Evolutionary conservation across 305 asterid species (phyloP).

Genomic region (Fraxinus angustifolia): DNA sequence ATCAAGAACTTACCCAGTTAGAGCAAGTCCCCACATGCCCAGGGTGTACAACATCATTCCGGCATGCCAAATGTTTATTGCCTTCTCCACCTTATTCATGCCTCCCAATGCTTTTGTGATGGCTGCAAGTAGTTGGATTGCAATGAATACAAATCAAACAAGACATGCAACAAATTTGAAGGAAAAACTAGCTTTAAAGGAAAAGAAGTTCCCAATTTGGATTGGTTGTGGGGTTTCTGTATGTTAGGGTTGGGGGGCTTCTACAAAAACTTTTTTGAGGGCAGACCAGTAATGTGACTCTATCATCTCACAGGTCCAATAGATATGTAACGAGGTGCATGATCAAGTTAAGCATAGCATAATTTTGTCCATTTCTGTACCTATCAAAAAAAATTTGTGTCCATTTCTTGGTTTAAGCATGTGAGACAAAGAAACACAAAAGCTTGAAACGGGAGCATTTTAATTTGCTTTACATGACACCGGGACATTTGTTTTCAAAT

Average conservation of each 20-base stretch:
- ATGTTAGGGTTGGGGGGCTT: not conserved
- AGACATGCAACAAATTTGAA: conserved; percentile 4
- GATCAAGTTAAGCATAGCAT: not conserved
- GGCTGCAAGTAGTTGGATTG: conserved; percentile 47
- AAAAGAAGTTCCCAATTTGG: not conserved
- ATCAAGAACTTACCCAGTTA: conserved; percentile 53
- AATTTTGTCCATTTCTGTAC: not conserved
- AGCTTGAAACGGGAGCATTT: not conserved
- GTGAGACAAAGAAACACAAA: not conserved
- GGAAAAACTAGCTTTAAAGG: not conserved
- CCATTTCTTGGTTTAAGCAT: not conserved
- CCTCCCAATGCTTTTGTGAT: conserved; percentile 65
- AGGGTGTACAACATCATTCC: conserved; percentile 69
- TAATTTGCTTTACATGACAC: not conserved
- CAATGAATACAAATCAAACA: not conserved
- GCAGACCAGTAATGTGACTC: not conserved
- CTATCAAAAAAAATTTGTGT: not conserved
- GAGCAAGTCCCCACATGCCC: conserved; percentile 88
- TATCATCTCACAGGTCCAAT: not conserved
- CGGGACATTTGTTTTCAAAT: not conserved
- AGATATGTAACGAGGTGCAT: not conserved
- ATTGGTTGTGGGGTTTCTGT: not conserved
- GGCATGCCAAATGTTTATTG: conserved; percentile 76
- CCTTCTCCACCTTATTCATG: conserved; percentile 64
- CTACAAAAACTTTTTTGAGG: not conserved